phyloP scores from a whole-genome alignment of 176 grass and related monocot genomes.

The Saccharum officinarum region DNA sequence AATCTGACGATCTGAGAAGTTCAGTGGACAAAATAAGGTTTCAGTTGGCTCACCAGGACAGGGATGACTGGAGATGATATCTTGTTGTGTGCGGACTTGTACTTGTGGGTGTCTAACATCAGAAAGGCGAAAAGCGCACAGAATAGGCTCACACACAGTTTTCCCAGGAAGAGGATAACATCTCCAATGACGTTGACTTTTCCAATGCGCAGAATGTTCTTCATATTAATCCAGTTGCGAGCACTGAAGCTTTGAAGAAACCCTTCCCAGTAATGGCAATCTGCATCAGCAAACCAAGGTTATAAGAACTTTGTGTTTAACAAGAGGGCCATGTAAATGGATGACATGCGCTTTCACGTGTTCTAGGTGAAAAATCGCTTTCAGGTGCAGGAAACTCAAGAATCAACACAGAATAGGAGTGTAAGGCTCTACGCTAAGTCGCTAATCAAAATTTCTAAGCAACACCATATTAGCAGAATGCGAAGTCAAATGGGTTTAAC shows the following conservation, averaged over 20 bases:
- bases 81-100: constrained; percentile 94
- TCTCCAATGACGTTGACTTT: constrained; percentile 98
- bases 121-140: constrained; percentile 94
- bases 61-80: constrained; percentile 92
- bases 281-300: constrained; percentile 44
- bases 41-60: constrained; percentile 64
- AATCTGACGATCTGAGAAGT: background rate
- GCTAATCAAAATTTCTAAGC: too few species aligned
- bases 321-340: background rate
- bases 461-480: background rate
- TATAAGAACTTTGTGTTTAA: background rate
- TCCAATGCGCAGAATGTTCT: constrained; percentile 95
- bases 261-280: constrained; percentile 96
- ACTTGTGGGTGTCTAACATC: constrained; percentile 93
- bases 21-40: background rate
- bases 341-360: background rate
- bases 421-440: too few species aligned
- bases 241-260: constrained; percentile 85
- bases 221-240: constrained; percentile 97
- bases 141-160: constrained; percentile 88
- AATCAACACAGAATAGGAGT: background rate
- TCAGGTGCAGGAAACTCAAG: background rate
- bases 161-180: constrained; percentile 96
- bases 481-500: background rate
- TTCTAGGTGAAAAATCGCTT: background rate